A percentile compares a stretch with the other conserved stretches of the same genome.
phyloP scores from a whole-genome alignment of 768 basidiomycete genomes.

The Fistulinella prunicolor region DNA sequence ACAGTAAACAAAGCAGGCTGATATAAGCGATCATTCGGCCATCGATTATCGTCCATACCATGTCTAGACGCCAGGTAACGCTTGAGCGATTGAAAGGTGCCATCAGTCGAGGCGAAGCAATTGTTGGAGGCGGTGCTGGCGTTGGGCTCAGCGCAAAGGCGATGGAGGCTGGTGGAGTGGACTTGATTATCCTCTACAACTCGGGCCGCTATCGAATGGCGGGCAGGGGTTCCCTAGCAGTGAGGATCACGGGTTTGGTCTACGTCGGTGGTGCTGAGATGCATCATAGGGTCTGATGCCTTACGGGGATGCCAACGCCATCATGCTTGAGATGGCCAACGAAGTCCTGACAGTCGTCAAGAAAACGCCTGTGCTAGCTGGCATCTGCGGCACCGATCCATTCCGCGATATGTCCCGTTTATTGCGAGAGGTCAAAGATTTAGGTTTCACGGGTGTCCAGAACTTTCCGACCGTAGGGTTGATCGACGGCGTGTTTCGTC shows the following conservation, averaged over 20 bases:
- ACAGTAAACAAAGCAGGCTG: too few relatives aligned
- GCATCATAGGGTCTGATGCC: slow-evolving; percentile 24
- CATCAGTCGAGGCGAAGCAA: too few relatives aligned
- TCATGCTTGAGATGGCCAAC: slow-evolving; percentile 26
- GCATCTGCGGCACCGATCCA: slow-evolving; percentile 27
- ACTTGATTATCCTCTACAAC: slow-evolving; percentile 31
- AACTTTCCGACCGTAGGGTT: slow-evolving; percentile 30
- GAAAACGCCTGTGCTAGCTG: slow-evolving; percentile 27
- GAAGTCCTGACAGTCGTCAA: slow-evolving; percentile 28
- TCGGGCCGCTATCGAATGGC: slow-evolving; percentile 33
- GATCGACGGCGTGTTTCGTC: too few relatives aligned
- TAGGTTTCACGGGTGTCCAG: slow-evolving; percentile 30
- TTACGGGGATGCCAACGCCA: slow-evolving; percentile 28
- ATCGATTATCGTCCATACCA: not conserved
- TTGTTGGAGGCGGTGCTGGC: too few relatives aligned
- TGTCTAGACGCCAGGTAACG: slow-evolving; percentile 19
- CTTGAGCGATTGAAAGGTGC: too few relatives aligned
- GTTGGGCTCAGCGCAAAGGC: slow-evolving; percentile 27
- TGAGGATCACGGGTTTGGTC: slow-evolving; percentile 9
- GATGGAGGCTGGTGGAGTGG: too few relatives aligned
- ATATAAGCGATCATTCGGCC: not conserved
- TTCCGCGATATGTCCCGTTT: slow-evolving; percentile 27
- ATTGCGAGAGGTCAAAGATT: slow-evolving; percentile 22
- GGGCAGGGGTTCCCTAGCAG: slow-evolving; percentile 30
- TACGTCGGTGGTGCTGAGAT: not conserved